phyloP scores from a whole-genome alignment of 768 basidiomycete species.

The Jaapia argillacea region DNA sequence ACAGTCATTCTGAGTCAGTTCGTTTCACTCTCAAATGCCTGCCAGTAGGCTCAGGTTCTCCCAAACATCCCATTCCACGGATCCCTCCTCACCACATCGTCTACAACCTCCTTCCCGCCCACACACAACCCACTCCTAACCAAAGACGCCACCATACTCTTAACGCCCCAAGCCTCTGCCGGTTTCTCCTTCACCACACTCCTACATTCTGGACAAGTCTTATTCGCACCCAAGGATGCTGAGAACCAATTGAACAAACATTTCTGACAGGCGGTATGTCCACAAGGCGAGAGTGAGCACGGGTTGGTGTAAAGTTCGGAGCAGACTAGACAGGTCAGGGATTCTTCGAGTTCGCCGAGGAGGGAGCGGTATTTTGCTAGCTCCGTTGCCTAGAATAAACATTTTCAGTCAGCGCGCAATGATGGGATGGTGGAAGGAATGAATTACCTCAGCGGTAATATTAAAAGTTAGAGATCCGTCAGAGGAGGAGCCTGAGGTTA shows the following conservation, averaged over 20 bases:
- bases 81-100: too few relatives aligned
- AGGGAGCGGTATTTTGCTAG: constrained; percentile 47
- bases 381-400: too few relatives aligned
- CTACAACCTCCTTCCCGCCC: too few relatives aligned
- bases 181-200: constrained; percentile 33
- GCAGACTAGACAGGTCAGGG: constrained; percentile 72
- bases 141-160: constrained; percentile 33
- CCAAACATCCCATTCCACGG: too few relatives aligned
- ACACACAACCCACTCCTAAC: constrained; percentile 50
- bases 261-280: constrained; percentile 59
- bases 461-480: too few relatives aligned
- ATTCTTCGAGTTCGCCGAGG: constrained; percentile 45
- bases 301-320: constrained; percentile 65
- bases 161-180: constrained; percentile 37
- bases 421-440: too few relatives aligned
- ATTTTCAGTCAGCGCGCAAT: too few relatives aligned
- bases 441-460: too few relatives aligned
- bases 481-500: too few relatives aligned
- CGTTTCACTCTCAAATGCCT: too few relatives aligned
- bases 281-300: constrained; percentile 75
- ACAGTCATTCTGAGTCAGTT: too few relatives aligned
- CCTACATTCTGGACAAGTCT: constrained; percentile 35
- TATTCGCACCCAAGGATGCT: constrained; percentile 13
- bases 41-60: too few relatives aligned
- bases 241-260: constrained; percentile 81